Conservation (phyloP, 2,329 filamentous ascomycete genomes). For the Cladosporium sp. region DNA sequence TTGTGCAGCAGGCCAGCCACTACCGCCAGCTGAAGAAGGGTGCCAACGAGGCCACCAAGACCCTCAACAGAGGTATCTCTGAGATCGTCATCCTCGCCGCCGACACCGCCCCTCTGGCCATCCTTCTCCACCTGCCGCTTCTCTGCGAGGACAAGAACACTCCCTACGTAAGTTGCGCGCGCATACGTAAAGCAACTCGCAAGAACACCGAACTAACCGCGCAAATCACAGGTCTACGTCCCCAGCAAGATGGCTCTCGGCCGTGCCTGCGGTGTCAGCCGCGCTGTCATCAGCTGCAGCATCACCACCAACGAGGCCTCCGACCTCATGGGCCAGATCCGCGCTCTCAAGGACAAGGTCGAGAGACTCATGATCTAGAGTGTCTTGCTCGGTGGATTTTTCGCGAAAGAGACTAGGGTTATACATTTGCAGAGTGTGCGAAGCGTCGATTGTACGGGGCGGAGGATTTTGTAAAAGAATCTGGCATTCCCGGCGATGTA, state of each 20-base stretch:
- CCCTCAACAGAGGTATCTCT: conserved; percentile 82
- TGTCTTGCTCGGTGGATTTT: neutral
- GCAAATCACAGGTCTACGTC: conserved; percentile 33
- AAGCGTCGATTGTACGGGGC: neutral
- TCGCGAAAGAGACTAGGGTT: neutral
- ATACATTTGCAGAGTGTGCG: neutral
- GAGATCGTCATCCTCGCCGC: conserved; percentile 88
- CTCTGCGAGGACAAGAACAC: conserved; percentile 75
- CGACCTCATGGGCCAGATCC: conserved; percentile 84
- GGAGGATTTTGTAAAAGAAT: conserved; percentile 9
- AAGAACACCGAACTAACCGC: neutral
- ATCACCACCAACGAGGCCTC: conserved; percentile 91
- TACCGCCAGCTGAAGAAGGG: conserved; percentile 76
- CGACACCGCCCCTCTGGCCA: conserved; percentile 82
- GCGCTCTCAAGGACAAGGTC: conserved; percentile 87
- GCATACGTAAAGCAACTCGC: neutral
- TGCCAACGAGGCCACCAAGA: conserved; percentile 68
- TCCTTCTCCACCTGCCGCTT: conserved; percentile 83
- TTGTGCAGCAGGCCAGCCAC: conserved; percentile 63
- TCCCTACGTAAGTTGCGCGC: conserved; percentile 44
- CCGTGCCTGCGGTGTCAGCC: conserved; percentile 82
- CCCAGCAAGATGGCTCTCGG: conserved; percentile 77
- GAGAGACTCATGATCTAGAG: conserved; percentile 84
- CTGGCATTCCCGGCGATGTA: conserved; percentile 1
- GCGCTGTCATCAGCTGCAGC: conserved; percentile 78